These are phyloP conservation scores for Schwanniomyces yamadae DNA, from an alignment of 805 yeast genomes.

Conservation along the genomic window DNA sequence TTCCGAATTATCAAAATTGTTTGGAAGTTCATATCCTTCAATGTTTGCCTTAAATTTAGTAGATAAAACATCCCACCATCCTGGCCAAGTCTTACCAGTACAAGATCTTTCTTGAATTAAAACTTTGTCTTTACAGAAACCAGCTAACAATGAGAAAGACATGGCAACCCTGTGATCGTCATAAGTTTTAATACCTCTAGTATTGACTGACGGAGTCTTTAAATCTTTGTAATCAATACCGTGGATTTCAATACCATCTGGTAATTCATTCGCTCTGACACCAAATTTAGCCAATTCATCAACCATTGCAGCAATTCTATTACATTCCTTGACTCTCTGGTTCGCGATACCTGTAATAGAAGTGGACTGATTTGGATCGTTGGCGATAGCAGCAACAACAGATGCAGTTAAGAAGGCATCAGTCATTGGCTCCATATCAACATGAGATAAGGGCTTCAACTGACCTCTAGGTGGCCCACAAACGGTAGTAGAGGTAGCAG, in stretches of 20 bases:
- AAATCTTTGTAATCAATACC: conserved; percentile 59
- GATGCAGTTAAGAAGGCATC: conserved; percentile 97
- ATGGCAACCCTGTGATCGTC: conserved; percentile 98
- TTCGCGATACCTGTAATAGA: conserved; percentile 94
- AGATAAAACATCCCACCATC: conserved; percentile 97
- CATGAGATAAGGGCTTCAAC: conserved; percentile 65
- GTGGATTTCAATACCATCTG: conserved; percentile 86
- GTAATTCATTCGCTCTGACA: conserved; percentile 76
- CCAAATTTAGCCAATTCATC: conserved; percentile 87
- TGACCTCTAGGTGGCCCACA: conserved; percentile 77
- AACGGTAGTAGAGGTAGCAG: conserved; percentile 85
- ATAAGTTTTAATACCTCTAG: conserved; percentile 68
- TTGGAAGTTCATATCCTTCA: conserved; percentile 66
- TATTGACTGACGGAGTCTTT: conserved; percentile 49
- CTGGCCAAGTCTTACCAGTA: conserved; percentile 99
- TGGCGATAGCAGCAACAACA: conserved; percentile 93
- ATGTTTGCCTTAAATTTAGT: conserved; percentile 61
- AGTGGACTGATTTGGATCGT: conserved; percentile 50
- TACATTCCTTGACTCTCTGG: conserved; percentile 97
- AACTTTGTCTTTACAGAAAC: conserved; percentile 62
- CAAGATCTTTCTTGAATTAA: conserved; percentile 83
- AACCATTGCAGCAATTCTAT: conserved; percentile 94
- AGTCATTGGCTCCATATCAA: conserved; percentile 99
- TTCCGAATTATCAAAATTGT: conserved; percentile 14
- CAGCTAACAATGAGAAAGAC: conserved; percentile 89